A percentile compares a stretch with the other conserved stretches of the same genome.
phyloP scores from a whole-genome alignment of 345 rosid genomes.

The Gossypium bickii region DNA sequence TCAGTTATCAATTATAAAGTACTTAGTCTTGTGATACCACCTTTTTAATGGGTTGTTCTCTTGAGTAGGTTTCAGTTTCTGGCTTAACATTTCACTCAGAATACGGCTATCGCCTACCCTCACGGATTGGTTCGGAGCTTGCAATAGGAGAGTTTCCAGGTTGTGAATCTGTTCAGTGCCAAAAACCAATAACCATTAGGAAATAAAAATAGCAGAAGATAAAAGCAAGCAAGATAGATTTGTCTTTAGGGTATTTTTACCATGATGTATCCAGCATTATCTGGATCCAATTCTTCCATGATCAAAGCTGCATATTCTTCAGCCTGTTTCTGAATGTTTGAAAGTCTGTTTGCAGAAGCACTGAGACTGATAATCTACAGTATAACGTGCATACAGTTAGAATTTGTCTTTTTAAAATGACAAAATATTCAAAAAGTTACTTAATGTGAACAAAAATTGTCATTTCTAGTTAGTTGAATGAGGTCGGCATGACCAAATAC shows the following conservation, averaged over 20 bases:
- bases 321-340: constrained; percentile 78
- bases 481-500: not conserved
- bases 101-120: constrained; percentile 57
- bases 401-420: not conserved
- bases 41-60: constrained; percentile 48
- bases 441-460: not conserved
- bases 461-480: constrained; percentile 1
- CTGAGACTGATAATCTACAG: constrained; percentile 70
- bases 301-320: constrained; percentile 75
- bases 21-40: constrained; percentile 40
- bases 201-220: not conserved
- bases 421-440: not conserved
- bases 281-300: constrained; percentile 89
- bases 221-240: not conserved
- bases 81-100: constrained; percentile 74
- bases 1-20: constrained; percentile 79
- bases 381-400: not conserved
- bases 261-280: constrained; percentile 78
- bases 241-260: constrained; percentile 23
- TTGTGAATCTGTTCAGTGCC: constrained; percentile 44
- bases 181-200: not conserved
- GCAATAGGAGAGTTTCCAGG: constrained; percentile 65
- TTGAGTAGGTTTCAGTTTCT: constrained; percentile 69
- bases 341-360: constrained; percentile 88
- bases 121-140: constrained; percentile 79